Percentiles rank a stretch among this genome's conserved stretches.
These are phyloP conservation scores for Verbascum thapsus DNA, from an alignment of 257 asterid genomes.

Conservation along the genomic window DNA sequence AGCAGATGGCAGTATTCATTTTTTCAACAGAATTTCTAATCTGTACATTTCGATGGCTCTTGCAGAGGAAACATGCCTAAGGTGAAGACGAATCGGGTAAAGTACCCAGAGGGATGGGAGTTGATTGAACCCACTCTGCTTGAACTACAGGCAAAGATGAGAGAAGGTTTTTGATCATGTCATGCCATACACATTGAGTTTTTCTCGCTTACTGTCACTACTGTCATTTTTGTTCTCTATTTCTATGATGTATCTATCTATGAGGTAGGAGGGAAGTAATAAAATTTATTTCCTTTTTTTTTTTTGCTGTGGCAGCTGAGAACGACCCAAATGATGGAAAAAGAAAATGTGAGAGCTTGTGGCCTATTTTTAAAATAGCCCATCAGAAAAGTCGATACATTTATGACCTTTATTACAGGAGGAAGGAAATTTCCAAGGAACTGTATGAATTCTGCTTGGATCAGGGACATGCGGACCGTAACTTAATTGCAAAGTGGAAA, in stretches of 20 bases:
- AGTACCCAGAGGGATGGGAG: slow-evolving; percentile 91
- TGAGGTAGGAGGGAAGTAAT: not conserved
- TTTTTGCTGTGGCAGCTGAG: slow-evolving; percentile 57
- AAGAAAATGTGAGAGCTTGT: slow-evolving; percentile 82
- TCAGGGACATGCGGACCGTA: slow-evolving; percentile 94
- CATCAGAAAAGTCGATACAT: slow-evolving; percentile 91
- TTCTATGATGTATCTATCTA: not conserved
- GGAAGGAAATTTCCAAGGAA: slow-evolving; percentile 88
- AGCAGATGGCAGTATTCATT: not conserved
- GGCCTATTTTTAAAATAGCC: slow-evolving; percentile 95
- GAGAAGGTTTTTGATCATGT: slow-evolving; percentile 61
- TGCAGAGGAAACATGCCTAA: slow-evolving; percentile 75
- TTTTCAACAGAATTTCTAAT: not conserved
- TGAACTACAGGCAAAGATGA: slow-evolving; percentile 88
- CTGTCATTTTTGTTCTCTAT: not conserved
- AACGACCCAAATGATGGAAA: slow-evolving; percentile 83
- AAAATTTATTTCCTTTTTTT: not conserved
- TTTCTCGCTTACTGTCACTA: not conserved
- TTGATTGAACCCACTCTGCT: slow-evolving; percentile 84
- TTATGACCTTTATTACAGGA: slow-evolving; percentile 71
- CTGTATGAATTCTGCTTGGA: slow-evolving; percentile 88
- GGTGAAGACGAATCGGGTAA: slow-evolving; percentile 84
- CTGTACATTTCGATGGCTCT: slow-evolving; percentile 14
- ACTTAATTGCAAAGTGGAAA: slow-evolving; percentile 90
- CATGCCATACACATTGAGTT: not conserved